A percentile compares a stretch with the other conserved stretches of the same genome.
phyloP scores from a whole-genome alignment of 192 early-diverging fungal genomes.

The Dissophora ornata region DNA sequence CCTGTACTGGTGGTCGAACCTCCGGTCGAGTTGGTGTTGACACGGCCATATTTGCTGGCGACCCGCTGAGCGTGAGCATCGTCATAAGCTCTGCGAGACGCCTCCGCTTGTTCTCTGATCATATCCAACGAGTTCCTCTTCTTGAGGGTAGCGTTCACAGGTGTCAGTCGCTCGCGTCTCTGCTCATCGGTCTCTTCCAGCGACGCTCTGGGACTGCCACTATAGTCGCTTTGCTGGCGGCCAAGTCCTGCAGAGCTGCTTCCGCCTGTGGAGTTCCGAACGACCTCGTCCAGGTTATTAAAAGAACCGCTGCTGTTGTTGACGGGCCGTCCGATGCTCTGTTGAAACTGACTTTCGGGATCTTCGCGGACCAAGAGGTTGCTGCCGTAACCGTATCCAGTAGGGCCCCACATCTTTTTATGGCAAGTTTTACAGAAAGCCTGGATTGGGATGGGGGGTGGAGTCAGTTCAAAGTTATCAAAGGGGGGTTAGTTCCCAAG shows the following conservation, averaged over 20 bases:
- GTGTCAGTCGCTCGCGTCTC: constrained; percentile 39
- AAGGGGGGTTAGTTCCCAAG: no score
- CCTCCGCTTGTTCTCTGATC: constrained; percentile 49
- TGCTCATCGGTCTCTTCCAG: constrained; percentile 33
- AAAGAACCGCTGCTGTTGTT: constrained; percentile 12
- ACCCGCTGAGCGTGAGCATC: constrained; percentile 47
- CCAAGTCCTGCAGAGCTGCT: constrained; percentile 26
- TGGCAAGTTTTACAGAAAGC: constrained; percentile 69
- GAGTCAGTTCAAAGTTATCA: not conserved
- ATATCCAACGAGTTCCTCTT: constrained; percentile 45
- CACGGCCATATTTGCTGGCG: constrained; percentile 31
- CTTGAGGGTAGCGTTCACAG: constrained; percentile 48
- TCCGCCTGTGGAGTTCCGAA: constrained; percentile 28
- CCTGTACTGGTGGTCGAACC: constrained; percentile 37
- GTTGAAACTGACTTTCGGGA: constrained; percentile 49
- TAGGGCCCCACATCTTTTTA: constrained; percentile 66
- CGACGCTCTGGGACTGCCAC: not conserved
- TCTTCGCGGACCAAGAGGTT: constrained; percentile 38
- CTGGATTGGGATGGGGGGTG: no score
- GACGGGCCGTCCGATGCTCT: constrained; percentile 39
- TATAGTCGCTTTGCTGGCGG: constrained; percentile 1
- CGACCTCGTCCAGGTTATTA: constrained; percentile 1
- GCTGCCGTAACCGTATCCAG: constrained; percentile 57
- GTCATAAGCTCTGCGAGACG: constrained; percentile 45
- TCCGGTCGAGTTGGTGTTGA: constrained; percentile 34